Evolutionary conservation across 1,139 yeast species (phyloP).

Genomic region (Yamadazyma sp.): DNA sequence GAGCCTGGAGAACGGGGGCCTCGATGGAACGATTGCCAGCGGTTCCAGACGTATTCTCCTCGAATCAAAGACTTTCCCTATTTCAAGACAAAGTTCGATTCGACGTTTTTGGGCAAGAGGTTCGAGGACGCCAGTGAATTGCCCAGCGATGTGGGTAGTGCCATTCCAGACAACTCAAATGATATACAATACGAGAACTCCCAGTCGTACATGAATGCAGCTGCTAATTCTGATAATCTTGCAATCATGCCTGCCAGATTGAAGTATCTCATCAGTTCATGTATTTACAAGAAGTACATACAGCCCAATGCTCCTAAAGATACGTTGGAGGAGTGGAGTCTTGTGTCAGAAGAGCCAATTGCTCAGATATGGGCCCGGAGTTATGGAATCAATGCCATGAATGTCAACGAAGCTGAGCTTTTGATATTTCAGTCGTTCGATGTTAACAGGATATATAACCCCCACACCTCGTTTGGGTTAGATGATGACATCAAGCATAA

Average conservation of each 20-base stretch:
- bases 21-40: conserved; percentile 47
- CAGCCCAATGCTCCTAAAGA: conserved; percentile 22
- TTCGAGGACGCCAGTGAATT: conserved; percentile 9
- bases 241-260: conserved; percentile 53
- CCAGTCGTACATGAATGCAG: conserved; percentile 25
- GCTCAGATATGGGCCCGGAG: conserved; percentile 56
- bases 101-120: conserved; percentile 22
- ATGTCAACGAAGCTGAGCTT: conserved; percentile 54
- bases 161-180: conserved; percentile 15
- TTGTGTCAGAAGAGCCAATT: conserved; percentile 55
- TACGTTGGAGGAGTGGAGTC: conserved; percentile 41
- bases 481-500: conserved; percentile 23
- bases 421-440: conserved; percentile 40
- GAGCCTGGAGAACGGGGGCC: conserved; percentile 46
- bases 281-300: conserved; percentile 45
- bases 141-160: conserved; percentile 3
- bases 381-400: conserved; percentile 51
- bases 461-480: conserved; percentile 26
- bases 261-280: conserved; percentile 49
- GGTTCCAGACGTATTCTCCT: conserved; percentile 47
- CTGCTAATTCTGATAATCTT: conserved; percentile 28
- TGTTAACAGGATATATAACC: conserved; percentile 30
- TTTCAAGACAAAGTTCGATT: conserved; percentile 36
- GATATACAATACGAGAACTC: conserved; percentile 39
- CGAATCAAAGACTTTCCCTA: conserved; percentile 48